Evolutionary conservation across 176 grass and related monocot species (phyloP).

Genomic region (Saccharum officinarum): DNA sequence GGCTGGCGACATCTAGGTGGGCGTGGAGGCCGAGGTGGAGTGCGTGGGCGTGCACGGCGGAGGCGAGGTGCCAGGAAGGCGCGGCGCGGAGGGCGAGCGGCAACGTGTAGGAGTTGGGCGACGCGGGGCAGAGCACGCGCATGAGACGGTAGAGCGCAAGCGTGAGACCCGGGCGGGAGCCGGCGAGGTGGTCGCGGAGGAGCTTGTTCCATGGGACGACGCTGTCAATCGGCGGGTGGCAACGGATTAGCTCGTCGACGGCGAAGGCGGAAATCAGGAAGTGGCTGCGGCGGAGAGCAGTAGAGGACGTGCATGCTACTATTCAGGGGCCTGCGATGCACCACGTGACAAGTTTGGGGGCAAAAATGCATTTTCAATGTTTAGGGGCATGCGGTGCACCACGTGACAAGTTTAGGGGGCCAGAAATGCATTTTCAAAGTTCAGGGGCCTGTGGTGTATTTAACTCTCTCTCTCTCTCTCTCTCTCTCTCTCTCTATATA

Average conservation of each 20-base stretch:
- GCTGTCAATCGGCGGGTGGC: slow-evolving; percentile 9
- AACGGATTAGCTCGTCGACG: neutral
- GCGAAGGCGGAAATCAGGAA: neutral
- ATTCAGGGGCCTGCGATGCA: too few species aligned
- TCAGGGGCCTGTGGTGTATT: too few species aligned
- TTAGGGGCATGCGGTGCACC: too few species aligned
- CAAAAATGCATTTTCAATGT: too few species aligned
- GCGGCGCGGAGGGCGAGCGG: slow-evolving; percentile 53
- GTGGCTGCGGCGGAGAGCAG: neutral
- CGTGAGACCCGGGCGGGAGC: slow-evolving; percentile 15
- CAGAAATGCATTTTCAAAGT: too few species aligned
- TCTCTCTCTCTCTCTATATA: too few species aligned
- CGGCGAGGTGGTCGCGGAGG: slow-evolving; percentile 45
- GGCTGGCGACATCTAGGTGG: slow-evolving; percentile 50
- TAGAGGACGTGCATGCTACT: neutral
- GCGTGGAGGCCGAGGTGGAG: slow-evolving; percentile 43
- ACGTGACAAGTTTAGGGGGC: too few species aligned
- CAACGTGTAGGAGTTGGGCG: slow-evolving; percentile 64
- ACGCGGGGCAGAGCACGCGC: slow-evolving; percentile 35
- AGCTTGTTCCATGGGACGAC: slow-evolving; percentile 52
- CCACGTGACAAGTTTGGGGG: too few species aligned
- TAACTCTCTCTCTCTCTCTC: too few species aligned
- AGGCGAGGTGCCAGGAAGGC: neutral
- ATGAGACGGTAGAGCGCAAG: slow-evolving; percentile 55
- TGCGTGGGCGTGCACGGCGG: slow-evolving; percentile 45